These are phyloP conservation scores for Magnolia changhungtana DNA, from an alignment of 164 flowering plant species.

Conservation along the genomic window DNA sequence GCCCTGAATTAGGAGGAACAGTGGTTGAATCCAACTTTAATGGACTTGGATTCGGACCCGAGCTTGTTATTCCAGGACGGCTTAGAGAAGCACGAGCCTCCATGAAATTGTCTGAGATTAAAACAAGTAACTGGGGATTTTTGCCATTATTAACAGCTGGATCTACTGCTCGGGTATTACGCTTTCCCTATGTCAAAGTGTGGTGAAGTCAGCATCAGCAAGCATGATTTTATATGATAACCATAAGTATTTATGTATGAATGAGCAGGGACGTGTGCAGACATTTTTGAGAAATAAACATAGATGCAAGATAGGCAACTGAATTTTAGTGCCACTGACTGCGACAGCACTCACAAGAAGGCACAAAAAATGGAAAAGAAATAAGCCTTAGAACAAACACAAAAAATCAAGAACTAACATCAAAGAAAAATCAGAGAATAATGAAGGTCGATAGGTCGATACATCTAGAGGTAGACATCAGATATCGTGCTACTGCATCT, in stretches of 20 bases:
- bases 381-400: too few relatives aligned
- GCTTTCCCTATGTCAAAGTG: constrained; percentile 58
- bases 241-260: too few relatives aligned
- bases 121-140: constrained; percentile 67
- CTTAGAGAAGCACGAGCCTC: constrained; percentile 85
- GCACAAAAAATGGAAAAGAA: neutral
- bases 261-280: neutral
- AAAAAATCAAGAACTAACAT: too few relatives aligned
- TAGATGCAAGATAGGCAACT: neutral
- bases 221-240: neutral
- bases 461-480: too few relatives aligned
- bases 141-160: constrained; percentile 61
- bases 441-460: too few relatives aligned
- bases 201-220: constrained; percentile 10
- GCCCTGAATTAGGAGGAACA: constrained; percentile 53
- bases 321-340: neutral
- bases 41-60: constrained; percentile 61
- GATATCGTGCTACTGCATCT: too few relatives aligned
- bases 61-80: constrained; percentile 55
- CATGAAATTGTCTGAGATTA: constrained; percentile 76
- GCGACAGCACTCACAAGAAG: neutral
- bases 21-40: constrained; percentile 56
- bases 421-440: too few relatives aligned
- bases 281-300: neutral
- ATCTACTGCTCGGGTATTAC: constrained; percentile 60